Conservation (phyloP, 116 monocot species). For the Thalassia testudinum region DNA sequence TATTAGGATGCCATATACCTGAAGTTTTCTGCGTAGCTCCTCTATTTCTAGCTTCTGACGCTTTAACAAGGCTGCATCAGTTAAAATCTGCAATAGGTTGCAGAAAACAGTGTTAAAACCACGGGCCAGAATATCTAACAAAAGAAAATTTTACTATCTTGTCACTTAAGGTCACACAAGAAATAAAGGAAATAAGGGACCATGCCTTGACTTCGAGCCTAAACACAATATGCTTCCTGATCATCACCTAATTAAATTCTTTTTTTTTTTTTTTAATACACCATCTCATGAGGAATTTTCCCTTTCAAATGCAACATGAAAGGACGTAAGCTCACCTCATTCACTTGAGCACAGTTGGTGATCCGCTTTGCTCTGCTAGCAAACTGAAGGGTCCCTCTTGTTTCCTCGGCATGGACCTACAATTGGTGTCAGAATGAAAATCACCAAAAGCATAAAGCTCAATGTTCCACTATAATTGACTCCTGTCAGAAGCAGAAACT, state of each 20-base stretch:
- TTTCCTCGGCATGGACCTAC: slow-evolving; percentile 88
- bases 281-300: neutral
- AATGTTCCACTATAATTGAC: no score
- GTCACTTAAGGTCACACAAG: neutral
- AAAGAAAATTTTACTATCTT: neutral
- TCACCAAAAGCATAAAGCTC: no score
- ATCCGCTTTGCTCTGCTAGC: slow-evolving; percentile 92
- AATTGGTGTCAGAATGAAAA: neutral
- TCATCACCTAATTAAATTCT: no score
- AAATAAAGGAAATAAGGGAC: neutral
- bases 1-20: slow-evolving; percentile 35
- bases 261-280: no score
- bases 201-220: no score
- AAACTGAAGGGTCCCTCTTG: slow-evolving; percentile 85
- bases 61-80: slow-evolving; percentile 88
- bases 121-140: neutral
- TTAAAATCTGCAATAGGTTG: slow-evolving; percentile 50
- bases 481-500: no score
- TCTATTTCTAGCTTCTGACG: slow-evolving; percentile 90
- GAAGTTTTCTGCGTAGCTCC: slow-evolving; percentile 76
- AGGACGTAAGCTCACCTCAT: slow-evolving; percentile 43
- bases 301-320: neutral
- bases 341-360: slow-evolving; percentile 94
- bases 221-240: no score
- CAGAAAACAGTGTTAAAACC: neutral